Base-by-base conservation (phyloP, 768 basidiomycete species). In the Phanerodontia chrysosporium region DNA sequence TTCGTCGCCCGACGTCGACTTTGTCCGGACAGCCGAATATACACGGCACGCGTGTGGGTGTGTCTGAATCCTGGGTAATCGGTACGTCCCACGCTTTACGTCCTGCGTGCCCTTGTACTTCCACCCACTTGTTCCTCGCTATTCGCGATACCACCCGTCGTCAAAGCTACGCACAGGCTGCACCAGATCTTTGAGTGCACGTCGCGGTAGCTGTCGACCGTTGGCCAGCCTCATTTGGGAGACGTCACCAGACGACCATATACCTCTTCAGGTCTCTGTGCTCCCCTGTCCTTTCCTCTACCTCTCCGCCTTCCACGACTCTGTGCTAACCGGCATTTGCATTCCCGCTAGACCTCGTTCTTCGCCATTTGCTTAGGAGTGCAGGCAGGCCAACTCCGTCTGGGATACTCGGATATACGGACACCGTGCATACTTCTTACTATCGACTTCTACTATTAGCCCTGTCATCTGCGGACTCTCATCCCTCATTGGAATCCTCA, bases 361-460 rank as follows among this genome's bases (percentile, higher is more conserved):
- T 32, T 51, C 29, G 29, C 30, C 51, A 21, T 51, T 51, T 30
- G 29, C 29, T 36, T 29, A 36, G 51, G 51, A 51, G 51, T 51
- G 28, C 51, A 51, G 51, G 51, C 51, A 51, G 51, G 51, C 51
- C 51, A 51, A 32, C 51, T 51, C 51, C 51, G 30, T 51, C 51
- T 51, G 32, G 29, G 51, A 51, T 51, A 51, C 51, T 51, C 51
- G 51, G 51, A 51, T 51, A 51, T 51, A 18, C 51, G 21, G 51
- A 35, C 51, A 12, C 14, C 51, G 32, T 51, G 51, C 51, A 51
- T 51, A 51, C 35, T n/a, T n/a, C n/a, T 51, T 51, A 51, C 32
- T 22, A 29, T 42, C 39, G 39, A 42, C 51, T n/a, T 22, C 21
- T 22, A 51, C 32, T 35, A 21, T 30, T 51, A 32, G 28, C 32